These are phyloP conservation scores for Penicillium crystallinum DNA, from an alignment of 495 filamentous ascomycete species.

Conservation along the genomic window DNA sequence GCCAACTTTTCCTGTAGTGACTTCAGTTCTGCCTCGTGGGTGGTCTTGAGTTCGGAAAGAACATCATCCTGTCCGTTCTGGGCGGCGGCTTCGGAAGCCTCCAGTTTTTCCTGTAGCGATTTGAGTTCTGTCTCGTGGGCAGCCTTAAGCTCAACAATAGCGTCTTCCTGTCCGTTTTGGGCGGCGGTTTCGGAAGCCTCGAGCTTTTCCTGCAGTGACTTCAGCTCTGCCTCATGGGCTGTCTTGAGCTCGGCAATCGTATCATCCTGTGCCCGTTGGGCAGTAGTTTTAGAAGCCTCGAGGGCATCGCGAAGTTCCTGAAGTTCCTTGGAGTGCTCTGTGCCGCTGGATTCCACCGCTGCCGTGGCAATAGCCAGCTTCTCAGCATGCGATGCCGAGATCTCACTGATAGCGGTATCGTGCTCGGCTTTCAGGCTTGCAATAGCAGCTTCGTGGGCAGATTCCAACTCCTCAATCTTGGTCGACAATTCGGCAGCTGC, in stretches of 20 bases:
- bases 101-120: no score
- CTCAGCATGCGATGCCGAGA: slow-evolving; percentile 29
- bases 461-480: slow-evolving; percentile 38
- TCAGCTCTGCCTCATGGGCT: slow-evolving; percentile 33
- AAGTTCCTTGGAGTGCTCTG: slow-evolving; percentile 34
- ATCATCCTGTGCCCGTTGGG: slow-evolving; percentile 25
- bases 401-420: slow-evolving; percentile 29
- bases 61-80: no score
- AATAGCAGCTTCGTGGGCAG: slow-evolving; percentile 33
- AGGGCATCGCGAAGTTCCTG: slow-evolving; percentile 38
- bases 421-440: slow-evolving; percentile 34
- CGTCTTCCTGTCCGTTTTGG: no score
- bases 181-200: slow-evolving; percentile 10
- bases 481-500: slow-evolving; percentile 27
- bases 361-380: slow-evolving; percentile 33
- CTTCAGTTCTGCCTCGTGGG: no score
- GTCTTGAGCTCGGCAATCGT: slow-evolving; percentile 34
- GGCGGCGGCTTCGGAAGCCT: no score
- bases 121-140: no score
- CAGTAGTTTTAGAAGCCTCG: slow-evolving; percentile 31
- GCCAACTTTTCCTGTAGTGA: no score
- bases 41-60: no score
- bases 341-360: slow-evolving; percentile 28
- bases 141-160: no score
- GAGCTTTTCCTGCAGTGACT: slow-evolving; percentile 31